These are phyloP conservation scores for Kuraishia molischiana DNA, from an alignment of 805 yeast genomes.

Conservation along the genomic window DNA sequence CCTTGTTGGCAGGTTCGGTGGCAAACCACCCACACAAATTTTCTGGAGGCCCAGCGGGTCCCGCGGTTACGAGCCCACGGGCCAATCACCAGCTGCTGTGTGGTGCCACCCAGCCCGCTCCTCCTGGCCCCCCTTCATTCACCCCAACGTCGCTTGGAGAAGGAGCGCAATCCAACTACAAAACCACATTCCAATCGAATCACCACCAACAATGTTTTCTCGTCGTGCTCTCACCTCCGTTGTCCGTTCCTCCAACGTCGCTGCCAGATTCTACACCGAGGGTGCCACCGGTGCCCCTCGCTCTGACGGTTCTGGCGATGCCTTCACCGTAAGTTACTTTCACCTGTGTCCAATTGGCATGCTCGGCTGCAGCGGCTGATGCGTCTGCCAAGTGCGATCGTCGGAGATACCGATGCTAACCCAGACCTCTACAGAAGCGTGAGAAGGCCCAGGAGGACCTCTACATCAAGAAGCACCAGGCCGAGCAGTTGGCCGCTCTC, in stretches of 20 bases:
- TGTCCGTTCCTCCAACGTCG: conserved; percentile 15
- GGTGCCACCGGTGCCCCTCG: conserved; percentile 57
- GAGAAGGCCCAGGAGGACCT: conserved; percentile 88
- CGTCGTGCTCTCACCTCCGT: conserved; percentile 28
- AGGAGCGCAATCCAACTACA: no score
- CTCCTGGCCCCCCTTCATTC: no score
- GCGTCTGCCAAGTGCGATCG: neutral
- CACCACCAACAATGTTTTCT: conserved; percentile 17
- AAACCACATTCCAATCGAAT: neutral
- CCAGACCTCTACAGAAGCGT: conserved; percentile 45
- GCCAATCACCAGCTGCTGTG: no score
- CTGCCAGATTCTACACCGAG: conserved; percentile 34
- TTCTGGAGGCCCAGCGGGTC: no score
- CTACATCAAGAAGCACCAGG: conserved; percentile 83
- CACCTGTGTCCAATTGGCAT: no score
- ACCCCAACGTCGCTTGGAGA: no score
- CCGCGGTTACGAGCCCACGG: no score
- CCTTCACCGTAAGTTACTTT: conserved; percentile 45
- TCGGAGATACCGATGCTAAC: neutral
- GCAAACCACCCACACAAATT: no score
- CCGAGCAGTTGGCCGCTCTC: conserved; percentile 71
- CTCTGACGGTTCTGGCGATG: conserved; percentile 41
- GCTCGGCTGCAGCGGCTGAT: no score
- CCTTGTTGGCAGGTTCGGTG: no score
- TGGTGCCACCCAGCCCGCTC: no score